A percentile compares a stretch with the other conserved stretches of the same genome.
Conservation (phyloP, 805 yeast genomes). For the Ogataea salicorniae region DNA sequence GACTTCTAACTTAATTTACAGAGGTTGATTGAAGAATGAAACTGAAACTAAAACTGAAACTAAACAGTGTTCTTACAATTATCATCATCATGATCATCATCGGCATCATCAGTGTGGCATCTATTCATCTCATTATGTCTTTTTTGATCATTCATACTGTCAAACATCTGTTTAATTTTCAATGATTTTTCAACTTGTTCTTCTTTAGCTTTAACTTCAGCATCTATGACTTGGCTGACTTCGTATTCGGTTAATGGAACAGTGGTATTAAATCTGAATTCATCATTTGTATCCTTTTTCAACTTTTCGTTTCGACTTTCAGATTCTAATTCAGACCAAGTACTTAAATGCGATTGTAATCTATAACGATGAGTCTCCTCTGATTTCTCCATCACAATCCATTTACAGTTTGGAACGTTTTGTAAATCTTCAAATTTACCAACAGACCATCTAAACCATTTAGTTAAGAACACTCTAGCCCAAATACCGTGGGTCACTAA, state of each 20-base stretch:
- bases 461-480: conserved; percentile 89
- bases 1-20: neutral
- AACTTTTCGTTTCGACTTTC: conserved; percentile 19
- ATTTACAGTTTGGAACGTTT: conserved; percentile 81
- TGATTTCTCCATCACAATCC: conserved; percentile 69
- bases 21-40: neutral
- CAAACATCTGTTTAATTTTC: conserved; percentile 36
- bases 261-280: conserved; percentile 20
- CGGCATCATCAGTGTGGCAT: conserved; percentile 13
- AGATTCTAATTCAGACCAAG: conserved; percentile 61
- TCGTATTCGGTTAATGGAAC: conserved; percentile 21
- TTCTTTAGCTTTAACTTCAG: conserved; percentile 41
- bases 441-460: conserved; percentile 92
- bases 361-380: conserved; percentile 44
- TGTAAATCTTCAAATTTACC: conserved; percentile 81
- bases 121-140: conserved; percentile 4
- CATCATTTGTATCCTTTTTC: conserved; percentile 22
- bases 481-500: conserved; percentile 92
- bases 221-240: conserved; percentile 29
- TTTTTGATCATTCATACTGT: conserved; percentile 6
- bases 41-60: too few species aligned
- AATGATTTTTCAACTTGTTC: conserved; percentile 39
- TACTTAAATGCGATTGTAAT: conserved; percentile 56
- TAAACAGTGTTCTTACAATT: conserved; percentile 3
- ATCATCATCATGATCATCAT: conserved; percentile 21